Evolutionary conservation across 2,329 filamentous ascomycete species (phyloP), one percentile per base, ranked within the genome.

Genomic region (Colletotrichum spinosum): DNA sequence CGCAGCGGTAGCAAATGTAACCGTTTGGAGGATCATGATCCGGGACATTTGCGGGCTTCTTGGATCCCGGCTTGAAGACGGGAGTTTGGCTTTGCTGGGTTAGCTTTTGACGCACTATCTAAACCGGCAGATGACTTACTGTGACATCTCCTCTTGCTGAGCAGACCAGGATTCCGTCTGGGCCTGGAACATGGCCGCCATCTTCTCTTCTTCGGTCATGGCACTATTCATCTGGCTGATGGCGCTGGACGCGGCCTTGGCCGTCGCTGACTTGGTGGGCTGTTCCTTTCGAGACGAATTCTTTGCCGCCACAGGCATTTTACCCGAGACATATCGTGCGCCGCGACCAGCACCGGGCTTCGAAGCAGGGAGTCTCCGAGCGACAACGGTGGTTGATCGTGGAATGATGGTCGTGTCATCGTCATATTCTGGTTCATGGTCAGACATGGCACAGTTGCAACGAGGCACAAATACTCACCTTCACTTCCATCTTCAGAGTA

Each of bases 321-420:
- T 97, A 66, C 96, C 96, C 15, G 93, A 95, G 67, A 99, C 93
- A 84, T 99, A 99, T 75, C 96, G 89, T 68, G 95, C 94, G 60
- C 96, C 97, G 70, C 93, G 89, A 56, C 96, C 97, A 69, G 94
- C 93, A 37, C 96, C 96, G 52, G 90, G 90, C 74, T 94, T 93
- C 56, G 88, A 83, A 7, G 96, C 92, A 3, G 96, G 96, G 68
- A 96, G 85, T 67, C 96, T 90, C 66, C 93, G 90, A 45, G 94
- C 96, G 70, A 97, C 90, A 62, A 99, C 94, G 0, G 94, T 97
- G 2, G 94, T 97, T 15, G 96, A 97, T 72, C 96, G 92, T 49
- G 95, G 93, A 57, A 99, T 97, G 71, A 97, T 94, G n/a, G 92
- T 93, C 1, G 96, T 98, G 76, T 99, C 96, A 82, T 99, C 96